A percentile compares a stretch with the other conserved stretches of the same genome.
phyloP scores from a whole-genome alignment of 495 filamentous ascomycete species.

The Thermothielavioides terrestris region DNA sequence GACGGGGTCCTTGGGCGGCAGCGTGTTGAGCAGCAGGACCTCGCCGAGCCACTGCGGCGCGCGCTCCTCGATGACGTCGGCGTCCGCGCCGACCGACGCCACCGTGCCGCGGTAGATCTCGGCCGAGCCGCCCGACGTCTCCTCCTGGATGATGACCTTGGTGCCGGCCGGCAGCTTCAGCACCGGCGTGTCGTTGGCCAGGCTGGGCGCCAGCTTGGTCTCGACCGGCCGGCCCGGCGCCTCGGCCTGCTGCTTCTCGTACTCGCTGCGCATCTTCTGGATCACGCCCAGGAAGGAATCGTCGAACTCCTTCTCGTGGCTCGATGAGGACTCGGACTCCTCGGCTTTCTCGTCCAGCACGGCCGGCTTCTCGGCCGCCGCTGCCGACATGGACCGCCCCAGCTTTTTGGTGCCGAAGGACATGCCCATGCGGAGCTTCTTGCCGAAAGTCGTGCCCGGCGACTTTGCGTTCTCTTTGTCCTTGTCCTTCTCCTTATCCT shows the following conservation, averaged over 20 bases:
- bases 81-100: slow-evolving; percentile 63
- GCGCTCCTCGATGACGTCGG: slow-evolving; percentile 72
- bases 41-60: slow-evolving; percentile 91
- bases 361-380: slow-evolving; percentile 59
- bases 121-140: slow-evolving; percentile 80
- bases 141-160: slow-evolving; percentile 90
- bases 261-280: slow-evolving; percentile 67
- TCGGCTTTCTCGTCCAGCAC: slow-evolving; percentile 64
- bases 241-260: slow-evolving; percentile 57
- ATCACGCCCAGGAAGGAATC: slow-evolving; percentile 75
- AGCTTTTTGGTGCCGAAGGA: slow-evolving; percentile 75
- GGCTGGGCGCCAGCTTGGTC: slow-evolving; percentile 64
- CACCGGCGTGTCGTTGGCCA: slow-evolving; percentile 76
- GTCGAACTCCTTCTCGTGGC: slow-evolving; percentile 76
- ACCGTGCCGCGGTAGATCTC: slow-evolving; percentile 89
- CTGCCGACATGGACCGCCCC: slow-evolving; percentile 60
- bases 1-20: slow-evolving; percentile 80
- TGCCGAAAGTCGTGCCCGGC: slow-evolving; percentile 61
- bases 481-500: slow-evolving; percentile 57
- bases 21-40: slow-evolving; percentile 74
- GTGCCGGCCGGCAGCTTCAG: slow-evolving; percentile 70
- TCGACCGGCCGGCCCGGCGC: slow-evolving; percentile 46
- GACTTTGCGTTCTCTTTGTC: slow-evolving; percentile 62
- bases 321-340: slow-evolving; percentile 54
- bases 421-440: slow-evolving; percentile 81